These are phyloP conservation scores for Populus tomentosa DNA, from an alignment of 441 rosid genomes.

Conservation along the genomic window DNA sequence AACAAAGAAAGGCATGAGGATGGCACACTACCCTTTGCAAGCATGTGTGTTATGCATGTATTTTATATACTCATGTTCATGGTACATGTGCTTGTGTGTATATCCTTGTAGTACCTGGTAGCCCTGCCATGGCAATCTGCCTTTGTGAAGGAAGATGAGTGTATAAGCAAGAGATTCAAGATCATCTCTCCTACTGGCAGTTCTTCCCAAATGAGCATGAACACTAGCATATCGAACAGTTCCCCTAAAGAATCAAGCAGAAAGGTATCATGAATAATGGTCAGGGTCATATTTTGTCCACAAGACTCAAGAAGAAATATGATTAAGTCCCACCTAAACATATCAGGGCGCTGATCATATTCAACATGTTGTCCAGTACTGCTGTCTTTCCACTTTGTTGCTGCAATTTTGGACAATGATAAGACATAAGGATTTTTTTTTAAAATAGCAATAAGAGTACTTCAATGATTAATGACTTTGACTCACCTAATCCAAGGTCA, in stretches of 20 bases:
- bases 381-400: constrained; percentile 96
- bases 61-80: background rate
- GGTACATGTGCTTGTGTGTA: background rate
- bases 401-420: constrained; percentile 35
- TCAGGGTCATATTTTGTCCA: background rate
- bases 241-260: constrained; percentile 42
- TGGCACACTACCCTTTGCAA: background rate
- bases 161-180: constrained; percentile 98
- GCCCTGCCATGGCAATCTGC: constrained; percentile 99
- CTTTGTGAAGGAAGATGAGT: constrained; percentile 81
- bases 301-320: constrained; percentile 1
- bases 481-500: constrained; percentile 88
- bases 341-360: constrained; percentile 98
- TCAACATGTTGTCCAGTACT: constrained; percentile 79
- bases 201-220: constrained; percentile 96
- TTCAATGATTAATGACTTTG: constrained; percentile 2
- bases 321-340: constrained; percentile 70
- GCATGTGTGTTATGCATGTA: background rate
- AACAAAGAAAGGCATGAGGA: constrained; percentile 7
- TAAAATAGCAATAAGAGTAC: background rate
- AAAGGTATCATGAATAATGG: constrained; percentile 9
- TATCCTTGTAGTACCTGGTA: constrained; percentile 59
- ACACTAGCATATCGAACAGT: constrained; percentile 98
- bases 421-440: constrained; percentile 5
- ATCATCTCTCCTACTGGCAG: constrained; percentile 97